phyloP scores from a whole-genome alignment of 108 stramenopile genomes.

The Cyclotella atomus region DNA sequence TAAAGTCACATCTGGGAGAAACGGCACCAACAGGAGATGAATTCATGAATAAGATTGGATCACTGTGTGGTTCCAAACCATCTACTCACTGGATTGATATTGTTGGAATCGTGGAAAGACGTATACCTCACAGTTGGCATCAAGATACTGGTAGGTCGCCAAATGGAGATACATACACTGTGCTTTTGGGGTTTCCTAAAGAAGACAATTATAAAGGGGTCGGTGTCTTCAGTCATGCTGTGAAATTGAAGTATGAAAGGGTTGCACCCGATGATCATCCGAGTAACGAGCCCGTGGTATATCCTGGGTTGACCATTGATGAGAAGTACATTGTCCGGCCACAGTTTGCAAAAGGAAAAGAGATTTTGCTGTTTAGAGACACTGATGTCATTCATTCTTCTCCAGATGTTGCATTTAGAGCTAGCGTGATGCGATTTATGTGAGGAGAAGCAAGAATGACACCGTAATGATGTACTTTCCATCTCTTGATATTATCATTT shows the following conservation, averaged over 20 bases:
- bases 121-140: conserved; percentile 76
- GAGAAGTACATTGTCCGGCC: conserved; percentile 74
- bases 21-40: conserved; percentile 73
- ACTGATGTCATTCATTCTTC: conserved; percentile 76
- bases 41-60: conserved; percentile 63
- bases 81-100: conserved; percentile 86
- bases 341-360: conserved; percentile 53
- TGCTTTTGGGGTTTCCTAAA: conserved; percentile 75
- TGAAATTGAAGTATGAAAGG: conserved; percentile 55
- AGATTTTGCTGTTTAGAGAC: conserved; percentile 75
- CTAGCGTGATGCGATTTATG: conserved; percentile 86
- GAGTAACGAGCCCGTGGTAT: conserved; percentile 66
- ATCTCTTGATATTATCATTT: no score
- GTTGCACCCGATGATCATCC: conserved; percentile 55
- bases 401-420: conserved; percentile 77
- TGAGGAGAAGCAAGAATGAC: conserved; percentile 17
- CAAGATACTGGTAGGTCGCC: conserved; percentile 65
- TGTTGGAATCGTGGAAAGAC: conserved; percentile 61
- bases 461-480: background rate
- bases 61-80: conserved; percentile 63
- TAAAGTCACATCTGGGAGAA: conserved; percentile 51
- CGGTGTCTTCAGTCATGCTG: conserved; percentile 78
- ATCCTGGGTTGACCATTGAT: conserved; percentile 45
- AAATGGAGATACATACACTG: conserved; percentile 54
- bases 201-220: conserved; percentile 64